Percentiles rank a stretch among this genome's conserved stretches.
Evolutionary conservation across 2,329 filamentous ascomycete genomes (phyloP).

Genomic region (Colletotrichum brevisporum): DNA sequence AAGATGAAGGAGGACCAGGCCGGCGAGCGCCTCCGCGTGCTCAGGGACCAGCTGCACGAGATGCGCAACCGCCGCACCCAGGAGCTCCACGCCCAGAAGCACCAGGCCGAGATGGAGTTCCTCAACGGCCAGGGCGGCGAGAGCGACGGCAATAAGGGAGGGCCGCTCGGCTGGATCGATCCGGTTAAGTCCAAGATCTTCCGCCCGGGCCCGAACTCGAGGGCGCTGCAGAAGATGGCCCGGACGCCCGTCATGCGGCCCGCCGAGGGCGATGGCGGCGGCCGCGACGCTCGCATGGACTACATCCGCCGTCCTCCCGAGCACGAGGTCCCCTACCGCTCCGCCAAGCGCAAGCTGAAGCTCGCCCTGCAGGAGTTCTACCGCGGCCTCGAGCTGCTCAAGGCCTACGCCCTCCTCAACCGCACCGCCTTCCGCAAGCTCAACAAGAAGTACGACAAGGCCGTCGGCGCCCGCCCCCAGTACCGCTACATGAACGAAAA

Average conservation of each 20-base stretch:
- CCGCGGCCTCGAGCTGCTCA: constrained; percentile 89
- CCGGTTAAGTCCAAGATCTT: constrained; percentile 69
- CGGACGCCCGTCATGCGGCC: constrained; percentile 60
- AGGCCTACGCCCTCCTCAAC: constrained; percentile 91
- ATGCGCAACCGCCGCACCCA: constrained; percentile 88
- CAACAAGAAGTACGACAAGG: constrained; percentile 99
- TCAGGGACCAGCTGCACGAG: constrained; percentile 90
- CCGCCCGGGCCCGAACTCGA: constrained; percentile 72
- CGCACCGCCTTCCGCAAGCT: constrained; percentile 96
- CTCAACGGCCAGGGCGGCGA: constrained; percentile 44
- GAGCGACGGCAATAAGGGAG: constrained; percentile 42
- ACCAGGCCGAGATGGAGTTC: constrained; percentile 49
- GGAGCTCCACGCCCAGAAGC: constrained; percentile 70
- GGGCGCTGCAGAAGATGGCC: constrained; percentile 69
- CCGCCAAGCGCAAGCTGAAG: constrained; percentile 93
- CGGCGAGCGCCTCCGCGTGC: constrained; percentile 75
- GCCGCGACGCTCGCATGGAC: constrained; percentile 52
- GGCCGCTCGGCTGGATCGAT: constrained; percentile 60
- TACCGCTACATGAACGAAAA: constrained; percentile 91
- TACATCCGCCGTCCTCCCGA: constrained; percentile 65
- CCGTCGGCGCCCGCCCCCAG: constrained; percentile 81
- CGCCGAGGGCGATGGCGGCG: constrained; percentile 48
- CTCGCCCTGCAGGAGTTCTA: constrained; percentile 94
- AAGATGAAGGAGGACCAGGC: constrained; percentile 89
- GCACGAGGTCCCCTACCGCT: constrained; percentile 83